A percentile compares a stretch with the other conserved stretches of the same genome.
These are phyloP conservation scores for Eimeria maxima DNA, from an alignment of 169 alveolate species.

Conservation along the genomic window DNA sequence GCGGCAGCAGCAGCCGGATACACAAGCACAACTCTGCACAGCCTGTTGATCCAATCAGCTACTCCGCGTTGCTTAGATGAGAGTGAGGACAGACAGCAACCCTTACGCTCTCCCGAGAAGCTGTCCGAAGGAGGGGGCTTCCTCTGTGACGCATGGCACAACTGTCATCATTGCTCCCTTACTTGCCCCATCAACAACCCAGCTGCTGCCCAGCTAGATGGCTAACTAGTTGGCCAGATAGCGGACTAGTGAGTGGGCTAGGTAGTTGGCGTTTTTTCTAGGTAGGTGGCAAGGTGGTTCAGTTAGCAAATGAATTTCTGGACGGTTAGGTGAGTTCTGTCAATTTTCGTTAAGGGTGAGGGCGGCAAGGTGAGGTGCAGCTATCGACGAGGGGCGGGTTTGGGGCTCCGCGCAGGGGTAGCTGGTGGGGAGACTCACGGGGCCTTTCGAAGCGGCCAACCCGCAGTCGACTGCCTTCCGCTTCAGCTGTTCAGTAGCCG, in stretches of 20 bases:
- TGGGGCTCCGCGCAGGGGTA: too few species aligned
- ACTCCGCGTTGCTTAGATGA: not conserved
- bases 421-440: not conserved
- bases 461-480: conserved; percentile 40
- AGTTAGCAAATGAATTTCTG: not conserved
- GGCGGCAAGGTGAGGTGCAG: too few species aligned
- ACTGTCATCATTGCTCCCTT: too few species aligned
- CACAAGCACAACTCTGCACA: not conserved
- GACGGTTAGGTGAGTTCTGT: not conserved
- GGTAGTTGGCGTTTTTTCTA: not conserved
- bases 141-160: too few species aligned
- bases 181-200: not conserved
- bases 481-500: conserved; percentile 37
- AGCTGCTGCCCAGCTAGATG: not conserved
- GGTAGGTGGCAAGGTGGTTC: not conserved
- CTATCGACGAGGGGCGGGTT: too few species aligned
- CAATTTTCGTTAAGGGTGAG: too few species aligned
- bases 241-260: not conserved
- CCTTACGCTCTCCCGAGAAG: too few species aligned
- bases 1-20: not conserved
- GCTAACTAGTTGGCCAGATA: not conserved
- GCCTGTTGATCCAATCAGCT: not conserved
- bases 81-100: too few species aligned
- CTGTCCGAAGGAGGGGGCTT: too few species aligned
- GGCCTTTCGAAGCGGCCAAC: conserved; percentile 28